Conservation (phyloP, 2,329 filamentous ascomycete genomes). For the Trichoderma sp. region DNA sequence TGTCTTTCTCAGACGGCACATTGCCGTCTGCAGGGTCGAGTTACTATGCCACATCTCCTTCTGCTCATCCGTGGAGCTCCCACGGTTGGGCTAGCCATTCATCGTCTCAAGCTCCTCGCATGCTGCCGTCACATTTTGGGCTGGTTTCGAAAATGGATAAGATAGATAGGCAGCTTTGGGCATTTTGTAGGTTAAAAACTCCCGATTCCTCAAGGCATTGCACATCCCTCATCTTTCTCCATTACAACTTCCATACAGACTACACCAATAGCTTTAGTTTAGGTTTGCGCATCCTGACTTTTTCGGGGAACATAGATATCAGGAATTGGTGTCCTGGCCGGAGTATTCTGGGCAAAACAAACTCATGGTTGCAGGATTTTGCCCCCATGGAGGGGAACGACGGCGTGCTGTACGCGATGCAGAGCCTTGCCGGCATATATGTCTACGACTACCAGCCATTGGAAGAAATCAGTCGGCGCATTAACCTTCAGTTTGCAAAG, state of each 20-base stretch:
- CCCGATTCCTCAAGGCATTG: not conserved
- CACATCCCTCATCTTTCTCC: not conserved
- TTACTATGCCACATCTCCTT: not conserved
- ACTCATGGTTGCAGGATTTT: conserved; percentile 44
- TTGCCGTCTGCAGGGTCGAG: not conserved
- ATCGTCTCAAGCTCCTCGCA: not conserved
- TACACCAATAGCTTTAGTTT: not conserved
- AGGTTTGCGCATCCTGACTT: not conserved
- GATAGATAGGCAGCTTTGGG: conserved; percentile 37
- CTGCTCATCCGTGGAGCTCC: not conserved
- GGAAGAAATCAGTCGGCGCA: conserved; percentile 34
- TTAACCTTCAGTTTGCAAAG: conserved; percentile 36
- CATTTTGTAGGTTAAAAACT: conserved; percentile 37
- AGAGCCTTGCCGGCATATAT: conserved; percentile 44
- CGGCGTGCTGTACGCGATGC: conserved; percentile 41
- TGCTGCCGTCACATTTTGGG: conserved; percentile 36
- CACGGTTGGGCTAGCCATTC: not conserved
- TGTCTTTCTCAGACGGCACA: not conserved
- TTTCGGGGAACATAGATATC: conserved; percentile 34
- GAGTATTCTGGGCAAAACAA: conserved; percentile 41
- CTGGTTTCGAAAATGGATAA: conserved; percentile 37
- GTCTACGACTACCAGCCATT: conserved; percentile 44
- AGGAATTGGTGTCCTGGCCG: conserved; percentile 45
- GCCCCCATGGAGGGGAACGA: conserved; percentile 40
- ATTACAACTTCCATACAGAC: not conserved